Conservation (phyloP, 148 eudicot genomes). For the Mesembryanthemum crystallinum region DNA sequence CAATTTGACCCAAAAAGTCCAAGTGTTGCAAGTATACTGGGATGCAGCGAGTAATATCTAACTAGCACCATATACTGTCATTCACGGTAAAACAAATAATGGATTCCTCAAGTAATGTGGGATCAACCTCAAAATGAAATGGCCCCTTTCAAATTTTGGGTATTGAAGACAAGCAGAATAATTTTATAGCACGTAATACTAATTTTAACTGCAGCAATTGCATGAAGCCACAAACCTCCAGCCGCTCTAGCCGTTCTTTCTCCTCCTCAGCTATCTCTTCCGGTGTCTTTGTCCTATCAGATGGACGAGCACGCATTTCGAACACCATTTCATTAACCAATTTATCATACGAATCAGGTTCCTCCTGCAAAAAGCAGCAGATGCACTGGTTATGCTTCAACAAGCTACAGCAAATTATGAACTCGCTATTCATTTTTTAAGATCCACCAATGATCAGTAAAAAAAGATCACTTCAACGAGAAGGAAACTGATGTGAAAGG, state of each 20-base stretch:
- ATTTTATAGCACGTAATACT: neutral
- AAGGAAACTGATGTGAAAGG: neutral
- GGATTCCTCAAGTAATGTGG: neutral
- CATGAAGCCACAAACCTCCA: conserved; percentile 61
- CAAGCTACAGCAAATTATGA: neutral
- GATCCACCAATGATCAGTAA: neutral
- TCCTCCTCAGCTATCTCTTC: conserved; percentile 97
- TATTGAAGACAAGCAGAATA: neutral
- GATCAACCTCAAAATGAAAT: neutral
- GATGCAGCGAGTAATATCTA: no score
- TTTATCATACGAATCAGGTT: conserved; percentile 79
- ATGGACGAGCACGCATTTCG: conserved; percentile 85
- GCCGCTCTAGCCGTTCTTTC: conserved; percentile 74
- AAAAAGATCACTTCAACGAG: neutral
- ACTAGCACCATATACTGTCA: neutral
- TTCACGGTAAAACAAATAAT: neutral
- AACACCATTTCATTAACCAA: conserved; percentile 63
- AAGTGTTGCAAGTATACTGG: no score
- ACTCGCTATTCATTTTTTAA: neutral
- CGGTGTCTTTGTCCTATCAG: conserved; percentile 85
- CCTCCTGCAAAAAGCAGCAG: conserved; percentile 48
- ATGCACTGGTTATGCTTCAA: neutral
- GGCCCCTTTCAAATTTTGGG: neutral
- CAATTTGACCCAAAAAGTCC: no score
- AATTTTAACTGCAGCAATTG: conserved; percentile 5